Evolutionary conservation across 2,329 filamentous ascomycete species (phyloP), one percentile per base, ranked within the genome.

Genomic region (Orbilia brochopaga): DNA sequence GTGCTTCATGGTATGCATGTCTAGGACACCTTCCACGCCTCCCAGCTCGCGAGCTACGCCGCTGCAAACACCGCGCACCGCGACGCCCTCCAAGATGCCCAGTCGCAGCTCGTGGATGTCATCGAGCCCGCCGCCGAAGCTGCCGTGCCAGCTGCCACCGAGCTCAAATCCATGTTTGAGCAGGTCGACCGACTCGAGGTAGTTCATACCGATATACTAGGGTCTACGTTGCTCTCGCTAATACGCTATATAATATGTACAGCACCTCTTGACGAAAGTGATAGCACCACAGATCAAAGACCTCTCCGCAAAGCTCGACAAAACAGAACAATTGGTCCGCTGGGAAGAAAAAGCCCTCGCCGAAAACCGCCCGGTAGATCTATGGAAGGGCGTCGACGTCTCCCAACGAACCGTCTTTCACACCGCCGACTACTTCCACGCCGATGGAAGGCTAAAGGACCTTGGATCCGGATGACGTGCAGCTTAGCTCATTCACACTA

Each of bases 171-270:
- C 23, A 74, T 75, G 1, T 77, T 76, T 54, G 59, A 69, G n/a
- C 76, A 76, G 59, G 76, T 77, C 52, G 76, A 77, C 58, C 65
- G 75, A 7, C 64, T 77, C 44, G 76, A 77, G 66, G 75, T 76
- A 53, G n/a, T n/a, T 50, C 42, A 56, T 27, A 24, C 24, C 40
- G n/a, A 24, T 44, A 17, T 55, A 10, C 32, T 19, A 8, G 42
- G 30, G 21, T 42, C 19, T 32, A 19, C 15, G 21, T 50, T 19
- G 30, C 50, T 1, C 19, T 15, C 44, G 15, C n/a, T n/a, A n/a
- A n/a, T n/a, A n/a, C n/a, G n/a, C n/a, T 52, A 44, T 15, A 37
- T 7, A 37, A 15, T 15, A 37, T 54, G 6, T 10, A 3, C 19
- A 72, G 52, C 27, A 76, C 24, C 52, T 76, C 17, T 50, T 77